Percentiles rank a stretch among this genome's conserved stretches.
Conservation (phyloP, 2,329 filamentous ascomycete genomes). For the Beauveria rudraprayagi region DNA sequence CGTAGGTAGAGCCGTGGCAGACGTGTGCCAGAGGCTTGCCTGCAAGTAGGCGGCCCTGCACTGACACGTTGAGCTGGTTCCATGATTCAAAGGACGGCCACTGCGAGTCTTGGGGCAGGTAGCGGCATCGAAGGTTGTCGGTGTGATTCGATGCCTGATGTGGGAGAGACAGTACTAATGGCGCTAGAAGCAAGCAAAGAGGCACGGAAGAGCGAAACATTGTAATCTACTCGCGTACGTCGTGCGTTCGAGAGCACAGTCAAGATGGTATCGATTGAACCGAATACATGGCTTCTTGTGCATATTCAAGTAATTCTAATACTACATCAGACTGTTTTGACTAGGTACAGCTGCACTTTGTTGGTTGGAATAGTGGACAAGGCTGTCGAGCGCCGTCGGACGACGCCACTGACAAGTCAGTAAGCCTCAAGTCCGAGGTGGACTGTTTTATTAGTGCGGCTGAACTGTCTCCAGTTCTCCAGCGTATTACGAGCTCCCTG, state of each 20-base stretch:
- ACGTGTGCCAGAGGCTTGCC: conserved; percentile 43
- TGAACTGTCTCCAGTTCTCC: background rate
- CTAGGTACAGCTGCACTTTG: background rate
- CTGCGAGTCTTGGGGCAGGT: conserved; percentile 42
- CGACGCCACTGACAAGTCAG: background rate
- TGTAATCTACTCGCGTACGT: background rate
- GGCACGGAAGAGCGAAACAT: background rate
- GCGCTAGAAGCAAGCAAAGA: background rate
- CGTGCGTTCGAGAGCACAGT: background rate
- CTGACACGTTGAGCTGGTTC: conserved; percentile 41
- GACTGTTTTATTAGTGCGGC: background rate
- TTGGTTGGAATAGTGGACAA: too few species aligned
- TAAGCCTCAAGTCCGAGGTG: background rate
- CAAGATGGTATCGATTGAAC: background rate
- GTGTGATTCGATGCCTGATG: background rate
- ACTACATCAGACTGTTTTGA: background rate
- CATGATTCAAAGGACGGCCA: conserved; percentile 44
- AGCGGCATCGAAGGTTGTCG: conserved; percentile 26
- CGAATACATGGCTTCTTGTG: background rate
- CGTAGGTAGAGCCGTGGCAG: conserved; percentile 42
- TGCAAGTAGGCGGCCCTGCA: conserved; percentile 42
- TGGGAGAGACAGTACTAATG: background rate
- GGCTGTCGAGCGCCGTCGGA: background rate
- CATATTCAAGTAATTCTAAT: background rate
- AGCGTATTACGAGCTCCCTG: background rate